Conservation (phyloP, 2,329 filamentous ascomycete genomes). For the Biscogniauxia mediterranea region DNA sequence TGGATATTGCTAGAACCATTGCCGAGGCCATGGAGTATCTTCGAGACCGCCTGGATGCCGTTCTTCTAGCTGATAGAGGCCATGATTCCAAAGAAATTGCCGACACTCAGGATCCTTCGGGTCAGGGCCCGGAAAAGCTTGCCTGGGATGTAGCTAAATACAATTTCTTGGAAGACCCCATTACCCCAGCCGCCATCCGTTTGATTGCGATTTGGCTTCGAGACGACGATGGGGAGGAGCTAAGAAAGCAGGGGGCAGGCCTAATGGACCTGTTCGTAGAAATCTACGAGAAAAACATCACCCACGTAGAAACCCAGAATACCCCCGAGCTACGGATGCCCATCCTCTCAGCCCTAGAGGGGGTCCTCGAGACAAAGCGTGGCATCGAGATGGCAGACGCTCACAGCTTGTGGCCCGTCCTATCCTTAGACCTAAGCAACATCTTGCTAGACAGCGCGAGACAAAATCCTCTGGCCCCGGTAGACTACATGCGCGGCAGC, state of each 20-base stretch:
- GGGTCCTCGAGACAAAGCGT: conserved; percentile 47
- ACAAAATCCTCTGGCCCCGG: conserved; percentile 8
- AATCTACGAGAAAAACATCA: conserved; percentile 45
- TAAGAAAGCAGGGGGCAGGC: conserved; percentile 56
- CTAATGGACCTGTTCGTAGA: conserved; percentile 64
- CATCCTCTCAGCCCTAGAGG: conserved; percentile 59
- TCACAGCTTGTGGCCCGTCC: background rate
- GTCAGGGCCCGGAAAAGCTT: conserved; percentile 43
- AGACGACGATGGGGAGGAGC: conserved; percentile 62
- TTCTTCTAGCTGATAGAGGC: conserved; percentile 29
- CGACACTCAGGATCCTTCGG: conserved; percentile 42
- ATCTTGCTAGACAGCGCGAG: background rate
- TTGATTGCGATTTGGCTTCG: conserved; percentile 64
- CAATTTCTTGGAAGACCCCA: conserved; percentile 50
- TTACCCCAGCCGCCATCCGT: conserved; percentile 58
- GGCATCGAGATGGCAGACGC: conserved; percentile 37
- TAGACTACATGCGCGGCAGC: conserved; percentile 46
- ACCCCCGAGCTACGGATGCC: conserved; percentile 55
- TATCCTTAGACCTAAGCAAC: background rate
- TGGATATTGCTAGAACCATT: conserved; percentile 51
- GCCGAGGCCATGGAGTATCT: conserved; percentile 67
- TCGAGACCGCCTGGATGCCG: conserved; percentile 66
- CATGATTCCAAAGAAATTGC: conserved; percentile 48
- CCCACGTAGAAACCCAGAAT: background rate
- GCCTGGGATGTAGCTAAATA: conserved; percentile 58